Conservation (phyloP, 176 grass and related monocot genomes). For the Phyllostachys edulis region DNA sequence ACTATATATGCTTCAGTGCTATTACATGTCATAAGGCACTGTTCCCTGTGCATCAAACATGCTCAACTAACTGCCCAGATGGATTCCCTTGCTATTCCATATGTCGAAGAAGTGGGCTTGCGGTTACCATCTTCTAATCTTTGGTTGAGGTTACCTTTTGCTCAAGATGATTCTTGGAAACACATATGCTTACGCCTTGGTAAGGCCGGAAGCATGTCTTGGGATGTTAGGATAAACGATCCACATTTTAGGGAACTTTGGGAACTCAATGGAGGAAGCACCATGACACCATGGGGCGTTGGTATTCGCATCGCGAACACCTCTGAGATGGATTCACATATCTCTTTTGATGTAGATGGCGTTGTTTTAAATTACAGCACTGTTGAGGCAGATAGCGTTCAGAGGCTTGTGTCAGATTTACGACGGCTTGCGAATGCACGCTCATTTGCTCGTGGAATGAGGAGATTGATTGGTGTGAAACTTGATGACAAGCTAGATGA, state of each 20-base stretch:
- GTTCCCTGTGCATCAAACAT: conserved; percentile 89
- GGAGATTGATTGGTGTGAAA: conserved; percentile 74
- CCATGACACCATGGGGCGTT: conserved; percentile 68
- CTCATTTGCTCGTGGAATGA: conserved; percentile 81
- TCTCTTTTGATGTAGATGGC: conserved; percentile 84
- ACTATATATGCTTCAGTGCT: conserved; percentile 80
- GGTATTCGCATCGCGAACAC: conserved; percentile 86
- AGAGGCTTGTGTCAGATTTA: conserved; percentile 86
- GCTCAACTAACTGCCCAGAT: conserved; percentile 95
- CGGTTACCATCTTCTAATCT: conserved; percentile 73
- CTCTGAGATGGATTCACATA: conserved; percentile 92
- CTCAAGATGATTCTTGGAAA: conserved; percentile 89
- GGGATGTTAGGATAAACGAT: conserved; percentile 95
- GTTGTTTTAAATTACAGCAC: conserved; percentile 75
- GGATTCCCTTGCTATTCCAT: conserved; percentile 80
- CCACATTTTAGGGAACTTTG: conserved; percentile 86
- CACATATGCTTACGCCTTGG: conserved; percentile 93
- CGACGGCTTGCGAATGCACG: conserved; percentile 74
- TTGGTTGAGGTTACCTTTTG: conserved; percentile 87
- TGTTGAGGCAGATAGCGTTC: conserved; percentile 79
- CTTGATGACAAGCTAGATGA: conserved; percentile 68
- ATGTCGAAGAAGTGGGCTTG: conserved; percentile 91
- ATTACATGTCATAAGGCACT: conserved; percentile 81
- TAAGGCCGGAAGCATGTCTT: conserved; percentile 96
- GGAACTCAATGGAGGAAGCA: conserved; percentile 78